Evolutionary conservation across 2,329 filamentous ascomycete genomes (phyloP).

Genomic region (Whalleya microplaca): DNA sequence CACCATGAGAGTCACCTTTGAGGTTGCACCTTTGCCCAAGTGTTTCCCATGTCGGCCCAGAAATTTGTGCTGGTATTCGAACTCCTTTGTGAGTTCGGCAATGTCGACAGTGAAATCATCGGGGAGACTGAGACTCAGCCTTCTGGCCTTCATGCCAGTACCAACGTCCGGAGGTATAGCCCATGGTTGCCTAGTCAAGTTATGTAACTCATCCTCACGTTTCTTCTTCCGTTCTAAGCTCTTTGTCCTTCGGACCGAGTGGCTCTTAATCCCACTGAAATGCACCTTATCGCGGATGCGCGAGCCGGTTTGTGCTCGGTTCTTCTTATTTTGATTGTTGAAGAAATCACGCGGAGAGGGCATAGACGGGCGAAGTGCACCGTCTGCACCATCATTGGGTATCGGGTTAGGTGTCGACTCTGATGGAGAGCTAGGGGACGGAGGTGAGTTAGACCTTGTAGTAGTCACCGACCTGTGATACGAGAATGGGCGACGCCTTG

Average conservation of each 20-base stretch:
- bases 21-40: constrained; percentile 81
- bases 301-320: constrained; percentile 55
- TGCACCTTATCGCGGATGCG: constrained; percentile 53
- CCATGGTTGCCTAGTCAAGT: constrained; percentile 56
- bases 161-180: constrained; percentile 68
- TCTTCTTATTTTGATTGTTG: constrained; percentile 52
- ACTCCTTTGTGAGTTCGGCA: constrained; percentile 70
- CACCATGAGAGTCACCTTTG: constrained; percentile 80
- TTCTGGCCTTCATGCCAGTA: constrained; percentile 77
- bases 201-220: constrained; percentile 39
- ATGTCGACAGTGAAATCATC: constrained; percentile 76
- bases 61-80: constrained; percentile 70
- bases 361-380: constrained; percentile 27
- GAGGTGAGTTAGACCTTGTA: constrained; percentile 38
- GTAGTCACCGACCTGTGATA: constrained; percentile 34
- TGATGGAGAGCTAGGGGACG: constrained; percentile 38
- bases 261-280: constrained; percentile 41
- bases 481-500: constrained; percentile 38
- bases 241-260: constrained; percentile 28
- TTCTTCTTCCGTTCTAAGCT: constrained; percentile 38
- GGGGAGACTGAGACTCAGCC: constrained; percentile 73
- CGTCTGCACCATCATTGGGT: constrained; percentile 30
- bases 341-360: constrained; percentile 51
- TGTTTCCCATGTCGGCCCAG: constrained; percentile 74
- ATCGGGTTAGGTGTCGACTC: constrained; percentile 27